Evolutionary conservation across 139 green algal species (phyloP).

Genomic region (Zygnema circumcarinatum): DNA sequence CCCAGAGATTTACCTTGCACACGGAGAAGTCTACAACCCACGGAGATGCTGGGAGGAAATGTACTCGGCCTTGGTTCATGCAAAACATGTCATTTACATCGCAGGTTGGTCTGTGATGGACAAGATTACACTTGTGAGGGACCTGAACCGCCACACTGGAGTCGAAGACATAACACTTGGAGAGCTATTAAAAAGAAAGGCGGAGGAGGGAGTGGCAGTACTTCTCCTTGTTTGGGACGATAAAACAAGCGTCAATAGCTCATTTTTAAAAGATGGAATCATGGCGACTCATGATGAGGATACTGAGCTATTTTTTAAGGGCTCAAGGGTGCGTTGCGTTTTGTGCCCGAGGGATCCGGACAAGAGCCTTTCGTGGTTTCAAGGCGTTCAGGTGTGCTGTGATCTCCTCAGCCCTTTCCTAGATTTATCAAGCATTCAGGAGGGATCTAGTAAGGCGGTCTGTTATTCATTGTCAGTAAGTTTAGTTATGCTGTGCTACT

Average conservation of each 20-base stretch:
- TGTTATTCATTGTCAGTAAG: neutral
- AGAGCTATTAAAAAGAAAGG: slow-evolving; percentile 68
- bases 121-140: slow-evolving; percentile 62
- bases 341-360: slow-evolving; percentile 40
- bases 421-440: neutral
- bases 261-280: slow-evolving; percentile 14
- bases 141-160: neutral
- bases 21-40: slow-evolving; percentile 59
- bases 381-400: neutral
- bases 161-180: slow-evolving; percentile 57
- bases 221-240: slow-evolving; percentile 75
- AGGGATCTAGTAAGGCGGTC: neutral
- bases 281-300: slow-evolving; percentile 69
- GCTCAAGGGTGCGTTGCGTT: slow-evolving; percentile 28
- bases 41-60: slow-evolving; percentile 69
- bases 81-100: slow-evolving; percentile 71
- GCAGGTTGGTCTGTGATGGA: slow-evolving; percentile 70
- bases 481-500: neutral
- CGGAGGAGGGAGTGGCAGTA: slow-evolving; percentile 61
- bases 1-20: slow-evolving; percentile 38
- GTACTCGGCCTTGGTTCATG: slow-evolving; percentile 59
- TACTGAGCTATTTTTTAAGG: slow-evolving; percentile 30
- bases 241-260: slow-evolving; percentile 45
- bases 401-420: neutral
- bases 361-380: slow-evolving; percentile 30